Conservation (phyloP, 2,329 filamentous ascomycete genomes). For the Lachnum nothofagi region DNA sequence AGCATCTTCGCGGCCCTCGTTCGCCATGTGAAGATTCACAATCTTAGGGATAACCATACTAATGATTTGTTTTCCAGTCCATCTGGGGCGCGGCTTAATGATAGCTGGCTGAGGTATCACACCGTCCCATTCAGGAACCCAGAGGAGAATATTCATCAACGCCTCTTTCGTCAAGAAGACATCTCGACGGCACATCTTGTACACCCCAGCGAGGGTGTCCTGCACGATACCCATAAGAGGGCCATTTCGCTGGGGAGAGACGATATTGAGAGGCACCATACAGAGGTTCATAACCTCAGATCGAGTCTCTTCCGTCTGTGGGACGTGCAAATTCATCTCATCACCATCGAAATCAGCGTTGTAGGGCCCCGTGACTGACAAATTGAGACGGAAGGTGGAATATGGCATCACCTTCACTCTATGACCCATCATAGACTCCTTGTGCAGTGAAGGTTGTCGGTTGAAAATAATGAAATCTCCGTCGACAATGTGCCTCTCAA, state of each 20-base stretch:
- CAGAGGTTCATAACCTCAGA: constrained; percentile 92
- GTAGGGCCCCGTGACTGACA: constrained; percentile 97
- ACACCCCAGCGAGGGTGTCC: constrained; percentile 91
- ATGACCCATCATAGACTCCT: constrained; percentile 99
- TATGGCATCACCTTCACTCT: constrained; percentile 97
- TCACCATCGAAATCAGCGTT: constrained; percentile 99
- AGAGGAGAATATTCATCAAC: constrained; percentile 95
- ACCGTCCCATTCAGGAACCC: constrained; percentile 97
- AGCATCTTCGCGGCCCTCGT: constrained; percentile 53
- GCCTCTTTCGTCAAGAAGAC: constrained; percentile 84
- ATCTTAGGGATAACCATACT: constrained; percentile 86
- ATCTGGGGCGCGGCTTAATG: constrained; percentile 81
- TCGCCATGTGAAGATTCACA: constrained; percentile 69
- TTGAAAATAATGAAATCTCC: constrained; percentile 99
- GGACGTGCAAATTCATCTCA: constrained; percentile 99
- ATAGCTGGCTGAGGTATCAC: constrained; percentile 92
- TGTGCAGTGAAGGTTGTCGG: constrained; percentile 96
- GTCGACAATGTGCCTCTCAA: constrained; percentile 92
- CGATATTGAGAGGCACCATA: constrained; percentile 97
- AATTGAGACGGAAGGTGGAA: constrained; percentile 94
- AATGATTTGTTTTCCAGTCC: constrained; percentile 97
- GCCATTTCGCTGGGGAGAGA: constrained; percentile 93
- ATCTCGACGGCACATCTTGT: constrained; percentile 93
- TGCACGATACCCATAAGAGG: constrained; percentile 99
- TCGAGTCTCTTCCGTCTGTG: constrained; percentile 92